These are phyloP conservation scores for Flaveria brownii DNA, from an alignment of 129 eudicot species.

Conservation along the genomic window DNA sequence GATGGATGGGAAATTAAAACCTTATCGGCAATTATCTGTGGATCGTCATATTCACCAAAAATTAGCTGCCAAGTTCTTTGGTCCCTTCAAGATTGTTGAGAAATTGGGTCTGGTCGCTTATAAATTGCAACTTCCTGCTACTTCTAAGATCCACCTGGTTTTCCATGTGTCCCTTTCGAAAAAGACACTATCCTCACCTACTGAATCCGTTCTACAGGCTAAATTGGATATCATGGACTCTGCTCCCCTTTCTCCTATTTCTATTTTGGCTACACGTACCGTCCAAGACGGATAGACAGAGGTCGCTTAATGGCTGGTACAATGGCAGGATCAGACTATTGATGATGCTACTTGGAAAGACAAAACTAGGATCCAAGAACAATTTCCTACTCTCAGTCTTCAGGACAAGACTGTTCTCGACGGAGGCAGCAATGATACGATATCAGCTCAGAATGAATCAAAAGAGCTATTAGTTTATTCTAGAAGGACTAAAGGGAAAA, in stretches of 20 bases:
- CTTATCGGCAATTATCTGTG: background rate
- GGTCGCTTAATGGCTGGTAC: background rate
- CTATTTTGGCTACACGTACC: background rate
- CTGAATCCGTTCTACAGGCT: background rate
- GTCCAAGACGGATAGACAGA: background rate
- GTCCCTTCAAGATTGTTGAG: background rate
- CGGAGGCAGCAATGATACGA: background rate
- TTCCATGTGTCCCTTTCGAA: background rate
- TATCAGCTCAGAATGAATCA: background rate
- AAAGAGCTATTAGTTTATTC: background rate
- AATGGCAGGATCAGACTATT: background rate
- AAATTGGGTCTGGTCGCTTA: background rate
- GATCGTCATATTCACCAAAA: background rate
- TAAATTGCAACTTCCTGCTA: background rate
- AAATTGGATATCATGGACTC: background rate
- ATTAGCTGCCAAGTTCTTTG: background rate
- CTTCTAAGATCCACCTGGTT: background rate
- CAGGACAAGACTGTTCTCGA: background rate
- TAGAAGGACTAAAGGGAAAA: background rate
- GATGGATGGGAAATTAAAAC: too few relatives aligned
- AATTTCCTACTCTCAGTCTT: background rate
- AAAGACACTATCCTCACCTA: too few relatives aligned
- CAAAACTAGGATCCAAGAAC: background rate
- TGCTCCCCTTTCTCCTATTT: background rate
- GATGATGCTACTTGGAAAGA: background rate